Percentiles rank a stretch among this genome's conserved stretches.
Evolutionary conservation across 345 rosid genomes (phyloP).

Genomic region (Brassica juncea): DNA sequence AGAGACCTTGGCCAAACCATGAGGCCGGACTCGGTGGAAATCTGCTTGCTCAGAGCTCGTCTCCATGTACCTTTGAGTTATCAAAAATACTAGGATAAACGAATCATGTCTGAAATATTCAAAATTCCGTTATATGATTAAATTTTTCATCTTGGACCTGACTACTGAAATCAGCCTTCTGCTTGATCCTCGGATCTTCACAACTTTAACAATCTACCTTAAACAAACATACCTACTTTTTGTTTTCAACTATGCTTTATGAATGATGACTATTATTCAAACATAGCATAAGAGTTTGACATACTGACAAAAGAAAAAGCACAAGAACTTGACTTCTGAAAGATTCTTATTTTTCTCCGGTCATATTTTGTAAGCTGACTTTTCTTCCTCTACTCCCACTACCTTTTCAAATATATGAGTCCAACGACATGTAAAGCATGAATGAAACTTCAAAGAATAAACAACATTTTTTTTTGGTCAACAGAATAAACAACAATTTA

Average conservation of each 20-base stretch:
- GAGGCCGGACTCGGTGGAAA: neutral
- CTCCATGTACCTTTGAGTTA: no score
- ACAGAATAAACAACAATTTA: constrained; percentile 1
- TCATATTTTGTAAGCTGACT: constrained; percentile 19
- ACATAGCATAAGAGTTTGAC: constrained; percentile 8
- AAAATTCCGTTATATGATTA: no score
- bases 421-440: constrained; percentile 9
- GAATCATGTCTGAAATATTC: no score
- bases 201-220: neutral
- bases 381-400: neutral
- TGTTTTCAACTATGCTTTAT: neutral
- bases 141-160: neutral
- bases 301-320: constrained; percentile 8
- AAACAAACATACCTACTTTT: neutral
- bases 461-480: neutral
- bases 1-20: neutral
- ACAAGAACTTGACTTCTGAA: constrained; percentile 9
- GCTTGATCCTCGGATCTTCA: neutral
- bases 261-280: neutral
- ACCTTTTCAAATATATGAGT: neutral
- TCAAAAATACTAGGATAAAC: no score
- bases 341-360: constrained; percentile 15
- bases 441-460: constrained; percentile 16
- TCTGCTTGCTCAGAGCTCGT: neutral
- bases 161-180: neutral